Evolutionary conservation across 2,329 filamentous ascomycete genomes (phyloP), one percentile per base, ranked within the genome.

Genomic region (Penicillium italicum): DNA sequence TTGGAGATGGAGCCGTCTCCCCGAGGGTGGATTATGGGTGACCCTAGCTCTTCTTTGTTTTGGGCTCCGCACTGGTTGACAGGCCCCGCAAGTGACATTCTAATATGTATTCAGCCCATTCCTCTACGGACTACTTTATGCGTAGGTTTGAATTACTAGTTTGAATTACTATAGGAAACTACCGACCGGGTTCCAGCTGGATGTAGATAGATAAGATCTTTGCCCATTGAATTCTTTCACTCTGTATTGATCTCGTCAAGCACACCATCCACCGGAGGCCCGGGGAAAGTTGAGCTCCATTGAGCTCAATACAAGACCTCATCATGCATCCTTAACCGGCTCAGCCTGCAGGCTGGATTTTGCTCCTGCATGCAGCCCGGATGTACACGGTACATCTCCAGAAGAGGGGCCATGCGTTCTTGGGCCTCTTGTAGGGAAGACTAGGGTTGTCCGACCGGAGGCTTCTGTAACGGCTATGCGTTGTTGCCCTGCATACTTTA

Each of bases 401-500:
- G 26, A 37, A 37, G 33, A 38, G 41, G 38, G 31, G 20, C 14
- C n/a, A 50, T 43, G 37, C 33, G 40, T 51, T 51, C 47, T 45
- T 34, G 30, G 33, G 10, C 40, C 50, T 28, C 14, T 38, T 12
- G 31, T 38, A 18, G 30, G 28, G 20, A n/a, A 26, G 24, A 26
- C 45, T 50, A 33, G 53, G 26, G 24, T 28, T 36, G 11, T 41
- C 53, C 49, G 44, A 49, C 46, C 38, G 22, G 24, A 36, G 24
- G 36, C 36, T 42, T 46, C 37, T 33, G 55, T 57, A 60, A 62
- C 62, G 58, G 56, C 45, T n/a, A 57, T 65, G 62, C 62, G 59
- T 55, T 55, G 58, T 62, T 55, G 55, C 56, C 54, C 58, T 64
- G 56, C 55, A 55, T 60, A 56, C 55, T 65, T 64, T 60, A 43